Percentiles rank a stretch among this genome's conserved stretches.
Conservation (phyloP, 1,139 yeast species). For the Nakaseomyces kungkrabaensis region DNA sequence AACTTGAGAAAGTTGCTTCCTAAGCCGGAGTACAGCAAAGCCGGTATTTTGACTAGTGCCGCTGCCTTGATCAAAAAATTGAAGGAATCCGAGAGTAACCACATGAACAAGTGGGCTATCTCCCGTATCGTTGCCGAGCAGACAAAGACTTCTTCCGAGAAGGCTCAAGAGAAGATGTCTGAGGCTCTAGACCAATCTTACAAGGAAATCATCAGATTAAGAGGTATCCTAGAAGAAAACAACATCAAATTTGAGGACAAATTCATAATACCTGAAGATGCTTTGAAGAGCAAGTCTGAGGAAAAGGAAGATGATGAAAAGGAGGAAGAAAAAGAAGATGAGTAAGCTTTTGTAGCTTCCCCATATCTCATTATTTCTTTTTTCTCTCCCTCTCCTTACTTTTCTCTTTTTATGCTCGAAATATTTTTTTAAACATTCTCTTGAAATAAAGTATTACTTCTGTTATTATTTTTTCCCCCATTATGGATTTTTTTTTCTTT, state of each 20-base stretch:
- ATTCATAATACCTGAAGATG: slow-evolving; percentile 2
- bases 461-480: too few species aligned
- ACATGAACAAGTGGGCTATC: slow-evolving; percentile 87
- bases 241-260: slow-evolving; percentile 8
- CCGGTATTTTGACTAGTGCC: slow-evolving; percentile 78
- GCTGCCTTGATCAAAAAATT: slow-evolving; percentile 82
- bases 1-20: slow-evolving; percentile 74
- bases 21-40: slow-evolving; percentile 81
- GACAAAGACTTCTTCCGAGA: slow-evolving; percentile 69
- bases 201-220: slow-evolving; percentile 80
- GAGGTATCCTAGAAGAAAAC: slow-evolving; percentile 31
- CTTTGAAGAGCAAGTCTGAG: neutral
- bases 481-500: too few species aligned
- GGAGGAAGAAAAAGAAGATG: neutral
- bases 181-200: slow-evolving; percentile 83
- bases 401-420: too few species aligned
- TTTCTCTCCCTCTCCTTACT: neutral
- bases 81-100: slow-evolving; percentile 78
- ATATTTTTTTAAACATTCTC: too few species aligned
- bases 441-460: too few species aligned
- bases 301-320: neutral
- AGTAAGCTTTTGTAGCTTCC: neutral
- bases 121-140: slow-evolving; percentile 89
- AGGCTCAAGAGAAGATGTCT: slow-evolving; percentile 70
- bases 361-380: neutral